Conservation (phyloP, 1,284 basidiomycete genomes). For the Waitea zeae region DNA sequence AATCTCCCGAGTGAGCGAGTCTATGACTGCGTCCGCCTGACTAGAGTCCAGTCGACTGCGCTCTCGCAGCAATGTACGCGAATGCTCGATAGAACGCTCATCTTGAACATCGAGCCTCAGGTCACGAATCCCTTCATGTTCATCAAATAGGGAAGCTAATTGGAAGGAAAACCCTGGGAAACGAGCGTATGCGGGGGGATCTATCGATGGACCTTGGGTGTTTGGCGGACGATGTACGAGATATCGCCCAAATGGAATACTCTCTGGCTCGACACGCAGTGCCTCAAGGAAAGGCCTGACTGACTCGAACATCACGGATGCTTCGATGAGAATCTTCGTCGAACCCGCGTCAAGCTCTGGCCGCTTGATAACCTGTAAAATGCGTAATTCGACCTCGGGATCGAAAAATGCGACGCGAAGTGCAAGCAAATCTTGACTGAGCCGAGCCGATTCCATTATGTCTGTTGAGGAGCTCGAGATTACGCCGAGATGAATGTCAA, state of each 20-base stretch:
- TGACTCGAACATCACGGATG: constrained; percentile 39
- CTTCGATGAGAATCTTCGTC: constrained; percentile 29
- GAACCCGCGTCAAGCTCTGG: constrained; percentile 5
- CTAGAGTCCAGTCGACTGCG: constrained; percentile 40
- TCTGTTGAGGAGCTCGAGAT: constrained; percentile 23
- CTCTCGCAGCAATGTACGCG: constrained; percentile 20
- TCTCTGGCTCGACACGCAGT: constrained; percentile 28
- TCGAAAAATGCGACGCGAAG: constrained; percentile 37
- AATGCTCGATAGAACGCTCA: constrained; percentile 19
- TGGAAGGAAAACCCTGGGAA: constrained; percentile 31
- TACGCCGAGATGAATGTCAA: constrained; percentile 28
- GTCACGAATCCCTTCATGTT: constrained; percentile 5
- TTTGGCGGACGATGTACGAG: constrained; percentile 21
- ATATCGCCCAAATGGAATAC: constrained; percentile 34
- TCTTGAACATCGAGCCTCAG: constrained; percentile 11
- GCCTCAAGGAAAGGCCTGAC: constrained; percentile 45
- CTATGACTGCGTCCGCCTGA: constrained; percentile 51
- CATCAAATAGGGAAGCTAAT: constrained; percentile 22
- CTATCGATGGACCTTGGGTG: constrained; percentile 18
- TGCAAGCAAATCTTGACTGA: constrained; percentile 13
- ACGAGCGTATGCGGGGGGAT: constrained; percentile 28
- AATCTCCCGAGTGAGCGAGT: constrained; percentile 38
- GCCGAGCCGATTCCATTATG: constrained; percentile 20
- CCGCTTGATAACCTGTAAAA: constrained; percentile 19
- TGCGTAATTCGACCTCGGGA: constrained; percentile 22